phyloP scores from a whole-genome alignment of 768 basidiomycete species.

The Pleurotus cornucopiae region DNA sequence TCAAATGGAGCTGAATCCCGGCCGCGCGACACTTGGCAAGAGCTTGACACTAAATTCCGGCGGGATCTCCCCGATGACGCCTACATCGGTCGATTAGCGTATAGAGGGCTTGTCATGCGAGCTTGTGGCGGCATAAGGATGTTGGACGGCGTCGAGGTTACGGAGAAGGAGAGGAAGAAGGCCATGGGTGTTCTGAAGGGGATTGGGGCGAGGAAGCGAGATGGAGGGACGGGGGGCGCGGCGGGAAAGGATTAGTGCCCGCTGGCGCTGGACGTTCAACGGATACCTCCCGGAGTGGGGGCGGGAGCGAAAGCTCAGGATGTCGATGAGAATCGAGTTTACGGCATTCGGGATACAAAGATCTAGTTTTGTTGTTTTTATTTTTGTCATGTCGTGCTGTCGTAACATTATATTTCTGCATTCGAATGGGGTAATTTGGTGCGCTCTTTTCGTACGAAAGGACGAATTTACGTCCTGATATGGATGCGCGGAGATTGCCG shows the following conservation, averaged over 20 bases:
- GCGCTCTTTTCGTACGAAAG: too few species aligned
- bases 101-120: constrained; percentile 85
- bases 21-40: constrained; percentile 52
- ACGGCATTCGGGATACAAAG: neutral
- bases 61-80: constrained; percentile 84
- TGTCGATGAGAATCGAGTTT: too few species aligned
- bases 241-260: constrained; percentile 11
- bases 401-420: too few species aligned
- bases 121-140: constrained; percentile 60
- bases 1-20: constrained; percentile 7
- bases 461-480: too few species aligned
- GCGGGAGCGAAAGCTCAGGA: too few species aligned
- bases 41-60: constrained; percentile 82
- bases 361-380: neutral
- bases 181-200: constrained; percentile 64
- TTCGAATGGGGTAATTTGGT: too few species aligned
- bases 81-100: constrained; percentile 84
- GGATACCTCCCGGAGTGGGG: too few species aligned
- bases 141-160: constrained; percentile 85
- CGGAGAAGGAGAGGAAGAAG: constrained; percentile 82
- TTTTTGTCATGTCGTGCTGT: neutral
- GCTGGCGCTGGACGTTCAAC: too few species aligned
- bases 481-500: too few species aligned
- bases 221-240: constrained; percentile 10
- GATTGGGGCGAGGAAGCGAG: constrained; percentile 34